Evolutionary conservation across 345 rosid genomes (phyloP).

Genomic region (Sisymbrium irio): DNA sequence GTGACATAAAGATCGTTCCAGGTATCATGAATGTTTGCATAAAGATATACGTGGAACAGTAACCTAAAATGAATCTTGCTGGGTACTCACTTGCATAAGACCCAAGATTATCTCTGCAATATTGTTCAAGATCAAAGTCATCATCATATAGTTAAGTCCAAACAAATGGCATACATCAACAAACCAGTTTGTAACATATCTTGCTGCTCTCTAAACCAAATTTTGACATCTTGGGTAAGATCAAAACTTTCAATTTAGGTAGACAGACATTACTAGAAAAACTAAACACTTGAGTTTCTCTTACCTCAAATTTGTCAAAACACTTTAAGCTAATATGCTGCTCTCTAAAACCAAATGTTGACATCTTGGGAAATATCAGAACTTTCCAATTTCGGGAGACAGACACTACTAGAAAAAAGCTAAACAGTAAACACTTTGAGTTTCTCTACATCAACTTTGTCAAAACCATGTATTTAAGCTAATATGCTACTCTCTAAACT

Average conservation of each 20-base stretch:
- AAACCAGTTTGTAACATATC: background rate
- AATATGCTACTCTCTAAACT: background rate
- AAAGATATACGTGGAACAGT: constrained; percentile 93
- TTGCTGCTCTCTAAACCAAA: background rate
- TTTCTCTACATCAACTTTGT: background rate
- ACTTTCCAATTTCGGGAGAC: background rate
- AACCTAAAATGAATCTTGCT: constrained; percentile 78
- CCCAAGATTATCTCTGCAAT: constrained; percentile 76
- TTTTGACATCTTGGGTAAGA: background rate
- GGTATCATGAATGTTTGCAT: constrained; percentile 99
- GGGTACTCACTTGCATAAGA: constrained; percentile 77
- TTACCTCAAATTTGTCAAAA: background rate
- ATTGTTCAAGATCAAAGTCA: background rate
- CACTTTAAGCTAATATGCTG: background rate
- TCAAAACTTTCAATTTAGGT: background rate
- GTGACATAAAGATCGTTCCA: constrained; percentile 96
- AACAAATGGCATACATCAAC: background rate
- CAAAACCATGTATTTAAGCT: background rate
- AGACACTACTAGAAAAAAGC: background rate
- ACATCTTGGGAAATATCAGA: background rate
- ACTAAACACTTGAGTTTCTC: background rate
- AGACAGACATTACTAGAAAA: background rate
- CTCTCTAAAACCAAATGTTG: background rate
- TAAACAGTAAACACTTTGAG: background rate
- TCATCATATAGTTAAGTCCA: background rate